phyloP scores from a whole-genome alignment of 371 early-diverging fungal species.

The Vairimorpha apis region DNA sequence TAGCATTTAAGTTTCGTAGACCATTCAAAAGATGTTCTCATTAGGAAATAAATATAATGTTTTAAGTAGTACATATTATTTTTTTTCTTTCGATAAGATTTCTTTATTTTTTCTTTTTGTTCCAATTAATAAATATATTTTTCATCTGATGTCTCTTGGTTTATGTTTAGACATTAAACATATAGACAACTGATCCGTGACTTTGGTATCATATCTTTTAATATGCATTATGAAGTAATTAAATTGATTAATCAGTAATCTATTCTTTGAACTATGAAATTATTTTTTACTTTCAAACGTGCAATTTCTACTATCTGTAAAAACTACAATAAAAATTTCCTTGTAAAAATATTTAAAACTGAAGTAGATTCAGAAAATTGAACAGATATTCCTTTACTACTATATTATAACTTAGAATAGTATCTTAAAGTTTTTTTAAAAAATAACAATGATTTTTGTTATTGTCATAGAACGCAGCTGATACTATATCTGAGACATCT shows the following conservation, averaged over 20 bases:
- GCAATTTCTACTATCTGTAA: slow-evolving; percentile 50
- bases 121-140: neutral
- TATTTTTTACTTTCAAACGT: slow-evolving; percentile 13
- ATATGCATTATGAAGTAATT: slow-evolving; percentile 33
- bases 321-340: slow-evolving; percentile 22
- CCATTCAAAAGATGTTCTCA: too few species aligned
- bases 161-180: neutral
- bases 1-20: too few species aligned
- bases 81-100: too few species aligned
- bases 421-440: slow-evolving; percentile 14
- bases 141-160: neutral
- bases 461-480: slow-evolving; percentile 32
- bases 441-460: neutral
- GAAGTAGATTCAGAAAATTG: slow-evolving; percentile 14
- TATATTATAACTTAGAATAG: slow-evolving; percentile 33
- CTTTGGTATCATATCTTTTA: slow-evolving; percentile 5
- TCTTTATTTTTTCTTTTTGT: neutral
- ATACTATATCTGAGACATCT: slow-evolving; percentile 44
- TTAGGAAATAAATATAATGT: too few species aligned
- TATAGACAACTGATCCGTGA: slow-evolving; percentile 40
- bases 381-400: slow-evolving; percentile 44
- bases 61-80: too few species aligned
- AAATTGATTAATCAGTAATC: neutral
- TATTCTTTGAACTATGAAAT: slow-evolving; percentile 7
- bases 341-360: slow-evolving; percentile 28